A percentile compares a stretch with the other conserved stretches of the same genome.
phyloP scores from a whole-genome alignment of 495 filamentous ascomycete genomes.

The Penicillium coprophilum region DNA sequence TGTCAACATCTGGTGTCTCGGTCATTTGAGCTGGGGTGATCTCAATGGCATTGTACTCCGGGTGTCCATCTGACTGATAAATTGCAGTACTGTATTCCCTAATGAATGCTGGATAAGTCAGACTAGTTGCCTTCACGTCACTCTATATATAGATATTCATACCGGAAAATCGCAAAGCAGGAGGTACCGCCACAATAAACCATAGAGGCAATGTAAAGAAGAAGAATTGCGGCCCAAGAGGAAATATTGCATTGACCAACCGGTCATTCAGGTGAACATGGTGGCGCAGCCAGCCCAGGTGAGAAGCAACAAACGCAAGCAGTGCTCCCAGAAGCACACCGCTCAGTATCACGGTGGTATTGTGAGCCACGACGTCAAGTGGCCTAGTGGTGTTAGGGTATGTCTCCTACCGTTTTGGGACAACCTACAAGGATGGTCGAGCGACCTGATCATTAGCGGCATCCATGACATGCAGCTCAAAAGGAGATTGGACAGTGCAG shows the following conservation, averaged over 20 bases:
- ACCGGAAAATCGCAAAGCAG: not conserved
- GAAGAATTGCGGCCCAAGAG: not conserved
- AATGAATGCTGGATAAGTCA: not conserved
- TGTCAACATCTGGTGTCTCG: not conserved
- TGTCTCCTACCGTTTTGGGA: not conserved
- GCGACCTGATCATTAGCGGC: not conserved
- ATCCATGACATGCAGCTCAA: constrained; percentile 12
- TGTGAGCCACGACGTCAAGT: not conserved
- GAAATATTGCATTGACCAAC: not conserved
- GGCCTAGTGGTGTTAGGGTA: not conserved
- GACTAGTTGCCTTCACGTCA: not conserved
- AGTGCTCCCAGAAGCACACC: constrained; percentile 5
- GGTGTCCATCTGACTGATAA: not conserved
- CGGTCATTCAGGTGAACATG: not conserved
- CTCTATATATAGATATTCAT: not conserved
- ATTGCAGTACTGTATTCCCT: not conserved
- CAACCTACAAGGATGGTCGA: not conserved
- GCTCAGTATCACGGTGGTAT: constrained; percentile 8
- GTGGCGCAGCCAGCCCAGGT: not conserved
- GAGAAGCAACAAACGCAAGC: not conserved
- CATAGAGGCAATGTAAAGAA: not conserved
- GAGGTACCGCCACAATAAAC: not conserved
- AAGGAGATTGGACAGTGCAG: not conserved
- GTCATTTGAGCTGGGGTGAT: not conserved
- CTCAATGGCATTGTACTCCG: not conserved